These are phyloP conservation scores for Macrocybe gigantea DNA, from an alignment of 768 basidiomycete species.

Conservation along the genomic window DNA sequence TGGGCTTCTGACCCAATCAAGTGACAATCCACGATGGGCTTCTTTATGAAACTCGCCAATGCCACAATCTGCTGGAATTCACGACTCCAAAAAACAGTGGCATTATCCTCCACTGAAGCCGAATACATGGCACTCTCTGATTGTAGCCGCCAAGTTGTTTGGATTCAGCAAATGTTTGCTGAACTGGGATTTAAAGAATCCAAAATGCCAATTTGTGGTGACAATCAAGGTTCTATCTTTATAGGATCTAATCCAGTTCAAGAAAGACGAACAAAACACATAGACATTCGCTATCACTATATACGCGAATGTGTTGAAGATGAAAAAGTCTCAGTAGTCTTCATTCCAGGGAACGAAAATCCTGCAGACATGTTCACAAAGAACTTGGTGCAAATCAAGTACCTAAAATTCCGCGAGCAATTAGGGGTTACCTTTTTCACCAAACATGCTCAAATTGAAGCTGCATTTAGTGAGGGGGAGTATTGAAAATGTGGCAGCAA, in stretches of 20 bases:
- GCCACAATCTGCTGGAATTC: conserved; percentile 28
- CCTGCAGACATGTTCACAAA: conserved; percentile 9
- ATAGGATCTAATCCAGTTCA: conserved; percentile 5
- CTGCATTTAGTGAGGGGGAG: background rate
- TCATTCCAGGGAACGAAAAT: conserved; percentile 3
- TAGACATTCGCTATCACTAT: conserved; percentile 9
- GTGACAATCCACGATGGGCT: conserved; percentile 25
- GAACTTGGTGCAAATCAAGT: background rate
- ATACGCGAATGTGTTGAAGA: conserved; percentile 6
- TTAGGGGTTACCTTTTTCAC: background rate
- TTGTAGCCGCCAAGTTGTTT: conserved; percentile 18
- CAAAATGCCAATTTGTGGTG: conserved; percentile 11
- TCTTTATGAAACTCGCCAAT: conserved; percentile 21
- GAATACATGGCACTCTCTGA: conserved; percentile 27
- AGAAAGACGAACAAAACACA: conserved; percentile 5
- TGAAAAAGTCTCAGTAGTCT: background rate
- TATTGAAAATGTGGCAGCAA: background rate
- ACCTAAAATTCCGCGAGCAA: background rate
- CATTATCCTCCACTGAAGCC: conserved; percentile 28
- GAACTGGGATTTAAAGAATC: conserved; percentile 12
- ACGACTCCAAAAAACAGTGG: conserved; percentile 24
- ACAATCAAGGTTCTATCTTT: conserved; percentile 16
- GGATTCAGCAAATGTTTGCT: conserved; percentile 18
- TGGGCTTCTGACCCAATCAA: conserved; percentile 13
- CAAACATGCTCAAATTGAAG: background rate